phyloP scores from a whole-genome alignment of 306 rosid genomes.

The Carpinus fangiana region DNA sequence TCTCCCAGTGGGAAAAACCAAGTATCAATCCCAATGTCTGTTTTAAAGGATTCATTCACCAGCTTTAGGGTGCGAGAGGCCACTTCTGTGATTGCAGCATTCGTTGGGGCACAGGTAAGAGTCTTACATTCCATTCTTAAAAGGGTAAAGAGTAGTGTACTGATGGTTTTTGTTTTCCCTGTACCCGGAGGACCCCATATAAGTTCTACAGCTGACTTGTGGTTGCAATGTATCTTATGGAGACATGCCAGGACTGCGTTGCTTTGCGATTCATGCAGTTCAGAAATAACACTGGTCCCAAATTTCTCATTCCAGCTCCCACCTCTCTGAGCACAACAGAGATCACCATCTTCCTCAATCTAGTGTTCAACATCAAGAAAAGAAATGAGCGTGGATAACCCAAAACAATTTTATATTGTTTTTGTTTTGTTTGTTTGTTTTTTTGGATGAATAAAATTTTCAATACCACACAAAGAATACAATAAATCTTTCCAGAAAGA shows the following conservation, averaged over 20 bases:
- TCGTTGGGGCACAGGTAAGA: constrained; percentile 77
- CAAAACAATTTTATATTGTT: too few relatives aligned
- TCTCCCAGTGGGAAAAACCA: constrained; percentile 49
- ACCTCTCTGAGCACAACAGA: constrained; percentile 13
- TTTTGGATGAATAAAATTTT: too few relatives aligned
- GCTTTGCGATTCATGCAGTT: constrained; percentile 56
- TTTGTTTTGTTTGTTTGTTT: too few relatives aligned
- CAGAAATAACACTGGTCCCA: constrained; percentile 18
- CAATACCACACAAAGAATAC: neutral
- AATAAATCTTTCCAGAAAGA: neutral
- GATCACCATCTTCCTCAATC: constrained; percentile 39
- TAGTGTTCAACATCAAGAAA: constrained; percentile 8
- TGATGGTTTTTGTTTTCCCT: constrained; percentile 64
- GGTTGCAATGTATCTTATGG: constrained; percentile 30
- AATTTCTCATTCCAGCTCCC: constrained; percentile 2
- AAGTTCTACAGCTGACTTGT: constrained; percentile 48
- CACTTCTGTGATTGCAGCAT: constrained; percentile 67
- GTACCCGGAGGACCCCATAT: constrained; percentile 95
- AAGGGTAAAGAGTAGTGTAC: constrained; percentile 46
- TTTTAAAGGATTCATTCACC: constrained; percentile 36
- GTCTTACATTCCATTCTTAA: constrained; percentile 44
- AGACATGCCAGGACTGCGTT: constrained; percentile 54
- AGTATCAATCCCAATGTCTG: constrained; percentile 18
- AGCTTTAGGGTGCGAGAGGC: constrained; percentile 53
- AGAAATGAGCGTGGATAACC: neutral